phyloP scores from a whole-genome alignment of 106 monocot species.

The Dendrobium chrysotoxum region DNA sequence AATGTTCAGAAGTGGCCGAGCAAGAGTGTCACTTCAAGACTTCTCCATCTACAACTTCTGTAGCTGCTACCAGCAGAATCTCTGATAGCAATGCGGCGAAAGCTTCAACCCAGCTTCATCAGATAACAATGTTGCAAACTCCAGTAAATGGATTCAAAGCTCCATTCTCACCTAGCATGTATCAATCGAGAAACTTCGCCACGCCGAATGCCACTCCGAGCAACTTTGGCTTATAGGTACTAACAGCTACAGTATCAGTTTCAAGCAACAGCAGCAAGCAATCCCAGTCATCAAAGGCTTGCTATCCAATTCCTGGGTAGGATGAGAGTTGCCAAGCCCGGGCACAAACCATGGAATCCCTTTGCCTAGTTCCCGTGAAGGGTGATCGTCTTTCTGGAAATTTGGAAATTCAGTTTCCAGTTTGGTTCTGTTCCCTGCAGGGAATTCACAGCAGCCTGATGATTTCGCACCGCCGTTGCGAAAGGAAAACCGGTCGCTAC shows the following conservation, averaged over 20 bases:
- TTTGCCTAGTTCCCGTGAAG: background rate
- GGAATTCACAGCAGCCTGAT: slow-evolving; percentile 27
- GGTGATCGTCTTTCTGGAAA: background rate
- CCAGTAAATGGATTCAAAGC: background rate
- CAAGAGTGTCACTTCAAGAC: background rate
- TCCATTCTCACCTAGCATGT: background rate
- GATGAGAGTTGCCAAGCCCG: background rate
- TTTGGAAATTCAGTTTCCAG: background rate
- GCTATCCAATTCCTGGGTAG: background rate
- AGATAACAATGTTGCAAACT: background rate
- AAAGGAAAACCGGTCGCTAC: background rate
- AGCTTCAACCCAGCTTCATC: slow-evolving; percentile 16
- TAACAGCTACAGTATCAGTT: background rate
- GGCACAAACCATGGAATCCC: background rate
- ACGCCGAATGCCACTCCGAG: background rate
- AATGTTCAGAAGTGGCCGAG: background rate
- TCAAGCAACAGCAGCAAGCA: background rate
- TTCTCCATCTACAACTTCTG: background rate
- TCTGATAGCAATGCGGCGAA: background rate
- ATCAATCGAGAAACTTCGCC: background rate
- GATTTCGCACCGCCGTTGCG: slow-evolving; percentile 71
- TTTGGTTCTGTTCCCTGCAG: slow-evolving; percentile 13
- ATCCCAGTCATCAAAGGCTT: background rate
- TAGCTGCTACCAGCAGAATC: background rate
- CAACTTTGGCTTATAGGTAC: background rate